phyloP scores from a whole-genome alignment of 805 yeast genomes.

The Cyberlindnera petersonii region DNA sequence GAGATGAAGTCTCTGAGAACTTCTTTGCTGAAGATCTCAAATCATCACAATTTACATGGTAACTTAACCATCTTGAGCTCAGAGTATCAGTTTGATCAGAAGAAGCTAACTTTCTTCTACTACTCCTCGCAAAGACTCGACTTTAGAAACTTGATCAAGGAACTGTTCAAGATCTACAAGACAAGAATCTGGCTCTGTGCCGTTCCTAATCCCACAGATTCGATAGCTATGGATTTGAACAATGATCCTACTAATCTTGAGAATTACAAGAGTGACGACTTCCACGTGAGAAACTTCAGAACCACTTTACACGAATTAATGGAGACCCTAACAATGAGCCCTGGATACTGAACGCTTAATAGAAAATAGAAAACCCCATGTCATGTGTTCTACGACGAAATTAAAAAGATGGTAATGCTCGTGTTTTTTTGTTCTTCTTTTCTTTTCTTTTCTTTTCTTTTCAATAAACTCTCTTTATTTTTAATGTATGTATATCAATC shows the following conservation, averaged over 20 bases:
- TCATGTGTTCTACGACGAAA: background rate
- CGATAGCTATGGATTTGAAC: conserved; percentile 6
- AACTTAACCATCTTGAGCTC: conserved; percentile 51
- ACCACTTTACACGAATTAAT: conserved; percentile 10
- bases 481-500: background rate
- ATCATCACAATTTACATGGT: conserved; percentile 30
- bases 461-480: background rate
- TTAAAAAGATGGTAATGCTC: background rate
- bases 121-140: conserved; percentile 63
- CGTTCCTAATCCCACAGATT: conserved; percentile 11
- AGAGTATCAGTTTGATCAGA: conserved; percentile 79
- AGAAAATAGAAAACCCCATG: background rate
- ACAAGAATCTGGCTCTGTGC: conserved; percentile 85
- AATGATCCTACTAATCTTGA: conserved; percentile 17
- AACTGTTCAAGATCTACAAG: conserved; percentile 69
- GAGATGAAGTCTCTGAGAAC: conserved; percentile 69
- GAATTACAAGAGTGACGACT: conserved; percentile 19
- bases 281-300: conserved; percentile 26
- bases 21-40: conserved; percentile 47
- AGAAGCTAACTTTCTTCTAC: conserved; percentile 71
- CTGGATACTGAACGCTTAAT: too few relatives aligned
- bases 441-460: background rate
- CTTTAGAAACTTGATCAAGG: conserved; percentile 68
- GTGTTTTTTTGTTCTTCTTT: background rate
- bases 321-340: background rate